A percentile compares a stretch with the other conserved stretches of the same genome.
Conservation (phyloP, 2,329 filamentous ascomycete species). For the Teratosphaeria destructans region DNA sequence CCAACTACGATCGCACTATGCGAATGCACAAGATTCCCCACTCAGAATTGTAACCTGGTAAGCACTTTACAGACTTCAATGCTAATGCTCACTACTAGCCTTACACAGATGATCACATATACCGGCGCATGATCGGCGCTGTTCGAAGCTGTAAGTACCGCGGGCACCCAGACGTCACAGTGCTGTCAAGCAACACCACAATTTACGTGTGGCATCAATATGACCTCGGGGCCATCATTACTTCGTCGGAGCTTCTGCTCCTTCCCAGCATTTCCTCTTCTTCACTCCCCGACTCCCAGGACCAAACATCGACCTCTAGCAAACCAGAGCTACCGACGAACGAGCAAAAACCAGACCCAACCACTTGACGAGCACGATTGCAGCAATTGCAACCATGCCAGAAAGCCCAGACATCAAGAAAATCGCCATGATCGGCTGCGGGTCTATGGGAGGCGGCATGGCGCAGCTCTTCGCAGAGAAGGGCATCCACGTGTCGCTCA, state of each 20-base stretch:
- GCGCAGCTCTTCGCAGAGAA: slow-evolving; percentile 49
- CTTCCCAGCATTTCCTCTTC: background rate
- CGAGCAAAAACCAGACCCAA: background rate
- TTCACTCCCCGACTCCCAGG: background rate
- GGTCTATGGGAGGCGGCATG: slow-evolving; percentile 52
- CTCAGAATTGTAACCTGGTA: background rate
- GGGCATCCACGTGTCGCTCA: slow-evolving; percentile 44
- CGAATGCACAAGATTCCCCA: background rate
- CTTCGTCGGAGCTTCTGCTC: background rate
- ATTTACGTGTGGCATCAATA: background rate
- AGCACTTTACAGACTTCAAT: background rate
- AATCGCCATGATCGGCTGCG: slow-evolving; percentile 48
- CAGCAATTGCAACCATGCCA: slow-evolving; percentile 5
- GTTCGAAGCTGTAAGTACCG: background rate
- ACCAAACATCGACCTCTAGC: background rate
- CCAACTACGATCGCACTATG: no score
- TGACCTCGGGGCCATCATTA: background rate
- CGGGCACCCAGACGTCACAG: background rate
- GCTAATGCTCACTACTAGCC: background rate
- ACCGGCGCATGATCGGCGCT: background rate
- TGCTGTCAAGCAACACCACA: background rate
- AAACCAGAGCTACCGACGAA: background rate
- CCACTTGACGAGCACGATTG: background rate
- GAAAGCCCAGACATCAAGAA: slow-evolving; percentile 20
- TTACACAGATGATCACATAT: background rate